Base-by-base conservation (phyloP, 306 rosid species). In the Ziziphus jujuba region DNA sequence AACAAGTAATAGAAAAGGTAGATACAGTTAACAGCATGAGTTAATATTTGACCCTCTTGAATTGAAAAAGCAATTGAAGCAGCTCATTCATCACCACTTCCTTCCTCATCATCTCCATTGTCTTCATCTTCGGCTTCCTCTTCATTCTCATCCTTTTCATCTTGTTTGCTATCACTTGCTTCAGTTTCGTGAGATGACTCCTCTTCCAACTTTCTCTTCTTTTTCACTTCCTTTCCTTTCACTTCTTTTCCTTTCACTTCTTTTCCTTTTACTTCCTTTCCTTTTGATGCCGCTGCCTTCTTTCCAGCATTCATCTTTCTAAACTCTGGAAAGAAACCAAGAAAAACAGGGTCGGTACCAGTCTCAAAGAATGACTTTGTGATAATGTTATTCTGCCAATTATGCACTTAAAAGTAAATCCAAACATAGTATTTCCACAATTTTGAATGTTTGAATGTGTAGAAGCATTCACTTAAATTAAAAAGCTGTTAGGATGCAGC, bases 281-380 rank as follows among this genome's bases (percentile, higher is more conserved):
- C 88, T 62, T 84, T 84, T 28, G 89, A 75, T 23, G 78, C 84
- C 25, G 60, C 77, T 0, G 84, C 85, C 76, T 73, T 93, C 80
- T 88, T 93, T 60, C 77, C 95, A 0, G 90, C 95, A 59, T 81
- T 87, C 85, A 80, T 88, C 82, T 57, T 81, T 76, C 92, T 84
- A 66, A 87, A 81, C 85, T 89, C 98, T 88, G 84, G 51, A 66
- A 35, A 25, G 8, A 19, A 72, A 66, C 36, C 67, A 59, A 79
- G 61, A 34, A 61, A 65, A 57, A 48, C 36, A 48, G 66, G 58
- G 53, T 34, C 5, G 2, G 63, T 21, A 54, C 24, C 13, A 33
- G 52, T 6, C 40, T 40, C 45, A 43, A 4, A 14, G 34, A 17
- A 58, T 11, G 14, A 25, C 56, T 54, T 58, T 15, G 34, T 61